Evolutionary conservation across 768 basidiomycete species (phyloP), one percentile per base, ranked within the genome.

Genomic region (Hygrocybe punicea): DNA sequence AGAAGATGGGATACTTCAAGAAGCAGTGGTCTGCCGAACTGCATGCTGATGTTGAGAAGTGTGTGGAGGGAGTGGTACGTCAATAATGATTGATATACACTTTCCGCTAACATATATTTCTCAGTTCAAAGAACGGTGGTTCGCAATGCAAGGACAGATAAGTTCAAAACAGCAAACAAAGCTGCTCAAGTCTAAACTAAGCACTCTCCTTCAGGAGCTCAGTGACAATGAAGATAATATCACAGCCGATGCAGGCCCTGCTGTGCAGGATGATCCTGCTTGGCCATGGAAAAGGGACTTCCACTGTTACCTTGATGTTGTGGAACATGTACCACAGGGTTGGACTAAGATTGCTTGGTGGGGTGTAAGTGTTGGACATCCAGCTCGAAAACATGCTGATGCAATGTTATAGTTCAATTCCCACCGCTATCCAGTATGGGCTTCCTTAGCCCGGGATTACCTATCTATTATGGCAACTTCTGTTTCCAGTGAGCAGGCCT

Each of bases 401-500:
- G 57, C 8, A 40, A 35, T 34, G 14, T 33, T n/a, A 4, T 35
- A 71, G 69, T 29, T 60, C 1, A 71, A 74, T 60, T 40, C 62
- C 4, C 25, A 35, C 3, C 58, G 63, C 2, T 71, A 70, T 57
- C 73, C 69, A 3, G 64, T 67, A 0, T 76, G 73, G 74, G 69
- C 68, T n/a, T n/a, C n/a, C n/a, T n/a, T n/a, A n/a, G n/a, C n/a
- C n/a, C n/a, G n/a, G n/a, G n/a, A n/a, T n/a, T 71, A 72, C 23
- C 66, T 78, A 9, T 47, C 72, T 2, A 69, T 78, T 25, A 75
- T 76, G 71, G 71, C 71, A 10, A 70, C 71, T 0, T 72, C 69
- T 1, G 75, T 77, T 10, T 76, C 74, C 3, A 73, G 70, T 63
- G 73, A 78, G 59, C 65, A 64, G 7, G 75, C 73, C 5, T 78